Base-by-base conservation (phyloP, 495 filamentous ascomycete genomes). In the Hyaloscypha finlandica region DNA sequence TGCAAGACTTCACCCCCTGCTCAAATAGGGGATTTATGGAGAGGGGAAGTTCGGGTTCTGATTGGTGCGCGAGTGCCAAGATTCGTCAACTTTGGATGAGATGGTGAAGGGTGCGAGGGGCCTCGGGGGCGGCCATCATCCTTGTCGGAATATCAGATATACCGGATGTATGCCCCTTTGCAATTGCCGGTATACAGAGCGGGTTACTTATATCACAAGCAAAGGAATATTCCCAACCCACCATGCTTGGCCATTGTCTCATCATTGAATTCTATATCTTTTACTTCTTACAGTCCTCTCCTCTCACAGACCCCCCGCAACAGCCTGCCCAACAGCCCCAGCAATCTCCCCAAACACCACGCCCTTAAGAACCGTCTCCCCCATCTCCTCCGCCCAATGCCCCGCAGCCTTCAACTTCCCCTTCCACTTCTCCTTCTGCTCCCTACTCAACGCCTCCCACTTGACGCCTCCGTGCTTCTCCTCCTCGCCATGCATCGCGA, bases 331-430 rank as follows among this genome's bases (percentile, higher is more conserved):
- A 0, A 74, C 76, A 20, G 73, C 77, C 31, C 67, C 74, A 19
- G 63, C 74, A 25, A 89, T 83, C 77, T 92, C 84, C 25, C 86
- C 83, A 78, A 96, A 96, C 55, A 96, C 75, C 8, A 97, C 82
- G 8, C 90, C 87, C 74, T 88, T 83, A 42, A 95, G 81, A 14
- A 95, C 83, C 37, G 81, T 83, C 77, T 92, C 90, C 1, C 90
- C 90, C 77, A 93, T 84, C 45, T 84, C 84, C 63, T 84, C 84
- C 6, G 83, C 81, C 91, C 91, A 94, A 61, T 92, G 82, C 5
- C 92, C 92, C 3, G 90, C 88, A 64, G 86, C 79, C 65, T 82
- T 81, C 51, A 97, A 78, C 70, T 81, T 83, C 68, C 81, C 75
- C 80, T 89, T 91, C 93, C 93, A 97, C 16, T 74, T 70, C 57